phyloP scores from a whole-genome alignment of 306 rosid species.

The Rosa chinensis region DNA sequence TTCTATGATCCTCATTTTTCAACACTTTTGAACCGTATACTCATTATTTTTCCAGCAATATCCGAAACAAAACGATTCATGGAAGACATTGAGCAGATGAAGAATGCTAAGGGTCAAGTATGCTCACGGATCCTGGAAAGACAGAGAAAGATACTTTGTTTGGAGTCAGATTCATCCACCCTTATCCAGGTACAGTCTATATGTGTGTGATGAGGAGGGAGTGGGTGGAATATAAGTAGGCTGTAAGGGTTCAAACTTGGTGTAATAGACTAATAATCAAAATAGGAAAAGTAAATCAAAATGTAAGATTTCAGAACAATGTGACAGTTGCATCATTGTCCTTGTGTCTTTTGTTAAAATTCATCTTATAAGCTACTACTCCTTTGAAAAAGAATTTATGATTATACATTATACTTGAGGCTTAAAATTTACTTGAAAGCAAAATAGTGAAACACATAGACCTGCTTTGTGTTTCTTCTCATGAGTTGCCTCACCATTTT shows the following conservation, averaged over 20 bases:
- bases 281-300: not conserved
- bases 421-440: not conserved
- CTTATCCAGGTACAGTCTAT: slow-evolving; percentile 59
- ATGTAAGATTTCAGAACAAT: not conserved
- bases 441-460: not conserved
- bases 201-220: not conserved
- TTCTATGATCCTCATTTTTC: not conserved
- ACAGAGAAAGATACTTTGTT: slow-evolving; percentile 49
- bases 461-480: not conserved
- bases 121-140: slow-evolving; percentile 73
- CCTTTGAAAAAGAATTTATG: not conserved
- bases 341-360: not conserved
- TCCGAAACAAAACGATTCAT: slow-evolving; percentile 41
- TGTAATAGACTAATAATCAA: no score
- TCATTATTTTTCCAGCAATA: slow-evolving; percentile 48
- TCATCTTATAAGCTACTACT: not conserved
- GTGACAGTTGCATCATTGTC: slow-evolving; percentile 11
- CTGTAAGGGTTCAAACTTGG: not conserved
- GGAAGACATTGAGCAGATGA: slow-evolving; percentile 57
- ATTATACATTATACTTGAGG: not conserved
- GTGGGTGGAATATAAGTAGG: not conserved
- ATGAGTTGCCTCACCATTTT: not conserved
- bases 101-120: slow-evolving; percentile 54
- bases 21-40: not conserved
- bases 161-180: slow-evolving; percentile 62